Evolutionary conservation across 2,329 filamentous ascomycete genomes (phyloP).

Genomic region (Diaporthe vaccinii): DNA sequence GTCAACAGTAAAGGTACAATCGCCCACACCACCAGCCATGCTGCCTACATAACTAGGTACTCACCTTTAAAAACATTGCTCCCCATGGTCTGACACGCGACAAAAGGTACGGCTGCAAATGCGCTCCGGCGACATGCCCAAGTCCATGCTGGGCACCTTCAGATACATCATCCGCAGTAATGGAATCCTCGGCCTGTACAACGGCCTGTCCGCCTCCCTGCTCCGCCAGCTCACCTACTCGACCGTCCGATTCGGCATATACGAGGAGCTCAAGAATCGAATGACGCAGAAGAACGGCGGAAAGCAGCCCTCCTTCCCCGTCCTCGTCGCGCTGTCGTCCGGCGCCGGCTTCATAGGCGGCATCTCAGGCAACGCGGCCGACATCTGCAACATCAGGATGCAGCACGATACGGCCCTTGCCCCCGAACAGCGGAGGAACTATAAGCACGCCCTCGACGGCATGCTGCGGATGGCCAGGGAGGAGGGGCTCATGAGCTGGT

Average conservation of each 20-base stretch:
- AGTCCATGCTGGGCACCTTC: slow-evolving; percentile 89
- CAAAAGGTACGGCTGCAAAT: slow-evolving; percentile 87
- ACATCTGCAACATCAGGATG: slow-evolving; percentile 98
- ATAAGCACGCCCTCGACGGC: slow-evolving; percentile 89
- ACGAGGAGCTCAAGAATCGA: slow-evolving; percentile 89
- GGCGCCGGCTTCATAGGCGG: slow-evolving; percentile 90
- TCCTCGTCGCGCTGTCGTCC: slow-evolving; percentile 86
- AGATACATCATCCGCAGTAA: slow-evolving; percentile 82
- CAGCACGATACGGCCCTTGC: slow-evolving; percentile 91
- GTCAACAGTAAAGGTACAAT: slow-evolving; percentile 38
- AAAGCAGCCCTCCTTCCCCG: slow-evolving; percentile 74
- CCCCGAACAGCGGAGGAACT: slow-evolving; percentile 81
- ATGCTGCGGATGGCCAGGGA: slow-evolving; percentile 87
- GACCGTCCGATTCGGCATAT: slow-evolving; percentile 95
- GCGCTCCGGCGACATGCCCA: slow-evolving; percentile 79
- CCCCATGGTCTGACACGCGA: slow-evolving; percentile 11
- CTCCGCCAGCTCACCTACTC: slow-evolving; percentile 96
- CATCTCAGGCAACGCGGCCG: slow-evolving; percentile 91
- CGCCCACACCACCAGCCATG: not conserved
- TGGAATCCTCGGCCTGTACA: slow-evolving; percentile 87
- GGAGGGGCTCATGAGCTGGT: slow-evolving; percentile 82
- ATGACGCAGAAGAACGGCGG: slow-evolving; percentile 61
- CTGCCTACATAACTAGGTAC: slow-evolving; percentile 6
- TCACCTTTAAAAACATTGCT: not conserved
- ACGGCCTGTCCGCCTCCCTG: slow-evolving; percentile 90